Evolutionary conservation across 2,329 filamentous ascomycete genomes (phyloP).

Genomic region (Clarireedia homoeocarpa): DNA sequence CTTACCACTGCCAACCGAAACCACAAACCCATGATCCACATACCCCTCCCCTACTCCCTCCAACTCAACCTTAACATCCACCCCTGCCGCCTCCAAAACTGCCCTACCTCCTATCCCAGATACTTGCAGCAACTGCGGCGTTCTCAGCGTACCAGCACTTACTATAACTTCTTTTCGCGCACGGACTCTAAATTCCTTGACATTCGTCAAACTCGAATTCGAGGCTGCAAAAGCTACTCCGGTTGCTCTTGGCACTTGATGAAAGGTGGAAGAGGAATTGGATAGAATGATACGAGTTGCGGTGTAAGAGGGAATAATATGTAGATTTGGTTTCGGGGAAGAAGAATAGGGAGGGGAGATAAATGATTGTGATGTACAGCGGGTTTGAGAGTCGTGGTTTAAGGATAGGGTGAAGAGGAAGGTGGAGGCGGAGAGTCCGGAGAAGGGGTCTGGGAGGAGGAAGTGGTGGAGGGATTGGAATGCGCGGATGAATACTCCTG

Average conservation of each 20-base stretch:
- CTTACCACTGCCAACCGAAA: neutral
- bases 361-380: conserved; percentile 2
- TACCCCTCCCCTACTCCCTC: conserved; percentile 46
- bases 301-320: neutral
- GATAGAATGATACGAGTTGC: neutral
- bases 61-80: conserved; percentile 35
- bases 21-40: conserved; percentile 32
- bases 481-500: conserved; percentile 33
- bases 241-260: neutral
- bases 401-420: neutral
- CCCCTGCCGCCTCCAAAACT: conserved; percentile 36
- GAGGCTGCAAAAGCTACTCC: neutral
- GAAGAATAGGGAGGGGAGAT: neutral
- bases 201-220: neutral
- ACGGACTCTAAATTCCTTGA: conserved; percentile 11
- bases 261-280: neutral
- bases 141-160: conserved; percentile 41
- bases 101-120: conserved; percentile 40
- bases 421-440: neutral
- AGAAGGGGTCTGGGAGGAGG: conserved; percentile 27
- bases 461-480: conserved; percentile 32
- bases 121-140: conserved; percentile 43
- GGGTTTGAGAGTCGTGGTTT: neutral
- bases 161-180: conserved; percentile 39
- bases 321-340: neutral